These are phyloP conservation scores for Keqinozyma sinolaborantium DNA, from an alignment of 1,139 yeast species.

Conservation along the genomic window DNA sequence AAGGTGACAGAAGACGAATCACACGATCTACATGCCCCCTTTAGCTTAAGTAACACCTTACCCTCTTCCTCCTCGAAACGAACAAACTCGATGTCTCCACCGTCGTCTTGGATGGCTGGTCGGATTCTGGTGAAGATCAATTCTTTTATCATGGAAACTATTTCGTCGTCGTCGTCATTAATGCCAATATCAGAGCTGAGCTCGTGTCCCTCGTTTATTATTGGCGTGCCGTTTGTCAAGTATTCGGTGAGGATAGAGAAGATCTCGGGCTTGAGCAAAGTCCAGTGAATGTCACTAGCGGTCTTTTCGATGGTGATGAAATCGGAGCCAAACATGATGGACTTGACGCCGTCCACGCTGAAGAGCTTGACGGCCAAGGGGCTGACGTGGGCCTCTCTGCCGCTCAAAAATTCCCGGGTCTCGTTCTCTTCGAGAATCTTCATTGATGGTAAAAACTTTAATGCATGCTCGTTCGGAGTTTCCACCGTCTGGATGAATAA, in stretches of 20 bases:
- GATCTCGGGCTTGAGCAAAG: slow-evolving; percentile 81
- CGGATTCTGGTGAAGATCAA: slow-evolving; percentile 89
- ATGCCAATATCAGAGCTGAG: slow-evolving; percentile 35
- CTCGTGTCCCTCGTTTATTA: slow-evolving; percentile 34
- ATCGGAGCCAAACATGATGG: slow-evolving; percentile 53
- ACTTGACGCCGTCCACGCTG: slow-evolving; percentile 48
- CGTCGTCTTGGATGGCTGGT: slow-evolving; percentile 90
- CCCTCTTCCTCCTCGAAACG: slow-evolving; percentile 61
- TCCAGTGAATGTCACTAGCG: slow-evolving; percentile 56
- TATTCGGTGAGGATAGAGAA: slow-evolving; percentile 82
- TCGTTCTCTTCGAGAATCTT: slow-evolving; percentile 40
- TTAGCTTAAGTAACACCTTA: slow-evolving; percentile 59
- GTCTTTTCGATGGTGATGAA: slow-evolving; percentile 85
- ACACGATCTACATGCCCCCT: slow-evolving; percentile 81
- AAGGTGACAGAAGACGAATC: slow-evolving; percentile 73
- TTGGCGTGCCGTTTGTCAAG: slow-evolving; percentile 70
- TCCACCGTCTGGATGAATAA: slow-evolving; percentile 39
- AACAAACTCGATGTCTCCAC: slow-evolving; percentile 78
- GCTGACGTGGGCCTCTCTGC: slow-evolving; percentile 53
- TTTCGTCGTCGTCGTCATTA: slow-evolving; percentile 66
- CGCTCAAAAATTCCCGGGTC: slow-evolving; percentile 51
- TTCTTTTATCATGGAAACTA: slow-evolving; percentile 89
- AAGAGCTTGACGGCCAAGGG: slow-evolving; percentile 54
- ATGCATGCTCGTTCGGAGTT: slow-evolving; percentile 47
- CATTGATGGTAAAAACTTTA: slow-evolving; percentile 45